phyloP scores from a whole-genome alignment of 148 eudicot species.

The Selenicereus undatus region DNA sequence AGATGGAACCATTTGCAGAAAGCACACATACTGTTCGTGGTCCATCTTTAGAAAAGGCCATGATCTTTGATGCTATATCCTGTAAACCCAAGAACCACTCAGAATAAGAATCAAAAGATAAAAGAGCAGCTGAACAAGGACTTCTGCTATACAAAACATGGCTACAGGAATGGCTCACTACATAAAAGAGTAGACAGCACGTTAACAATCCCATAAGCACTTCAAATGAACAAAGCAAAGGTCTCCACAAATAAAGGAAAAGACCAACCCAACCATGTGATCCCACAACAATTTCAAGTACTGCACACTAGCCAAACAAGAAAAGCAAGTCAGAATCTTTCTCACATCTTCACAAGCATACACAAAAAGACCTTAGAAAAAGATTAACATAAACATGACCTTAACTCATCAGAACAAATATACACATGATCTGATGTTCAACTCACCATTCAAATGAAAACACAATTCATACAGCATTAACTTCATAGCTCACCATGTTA shows the following conservation, averaged over 20 bases:
- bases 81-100: conserved; percentile 26
- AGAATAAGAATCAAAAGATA: neutral
- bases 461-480: neutral
- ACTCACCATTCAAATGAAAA: neutral
- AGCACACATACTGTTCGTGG: conserved; percentile 68
- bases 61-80: conserved; percentile 69
- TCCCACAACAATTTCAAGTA: neutral
- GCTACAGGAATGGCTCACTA: neutral
- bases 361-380: neutral
- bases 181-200: neutral
- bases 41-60: conserved; percentile 73
- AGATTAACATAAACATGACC: neutral
- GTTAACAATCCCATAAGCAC: neutral
- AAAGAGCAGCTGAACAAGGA: neutral
- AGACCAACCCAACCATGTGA: neutral
- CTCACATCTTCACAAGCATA: neutral
- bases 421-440: neutral
- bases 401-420: no score
- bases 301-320: neutral
- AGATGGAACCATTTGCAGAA: conserved; percentile 73
- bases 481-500: neutral
- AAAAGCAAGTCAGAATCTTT: neutral
- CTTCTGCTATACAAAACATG: neutral
- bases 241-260: neutral
- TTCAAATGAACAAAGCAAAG: neutral